Base-by-base conservation (phyloP, 129 eudicot genomes). In the Saussurea involucrata region DNA sequence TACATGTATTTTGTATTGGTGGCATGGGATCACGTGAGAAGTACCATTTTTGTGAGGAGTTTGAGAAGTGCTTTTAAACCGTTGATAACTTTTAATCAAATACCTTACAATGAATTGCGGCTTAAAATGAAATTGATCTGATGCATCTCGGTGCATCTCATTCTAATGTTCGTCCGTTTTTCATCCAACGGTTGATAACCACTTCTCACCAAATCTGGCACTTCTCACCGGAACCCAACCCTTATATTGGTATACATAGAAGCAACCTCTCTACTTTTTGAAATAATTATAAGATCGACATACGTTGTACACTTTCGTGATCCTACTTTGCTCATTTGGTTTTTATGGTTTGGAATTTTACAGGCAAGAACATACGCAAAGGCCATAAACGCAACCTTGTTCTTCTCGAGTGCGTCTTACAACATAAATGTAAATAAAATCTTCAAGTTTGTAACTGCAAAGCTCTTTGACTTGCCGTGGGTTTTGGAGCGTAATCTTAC, bases 401-500 rank as follows among this genome's bases (percentile, higher is more conserved):
- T 92, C 84, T 92, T 90, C 85, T 92, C 97, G 1, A 92, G 97
- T 80, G 81, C 96, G 11, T 84, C 88, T 21, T 88, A 90, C 87
- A 92, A 92, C 88, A 92, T 92, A 42, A 92, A 92, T 42, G 97
- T 92, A 83, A 92, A 90, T 44, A 92, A 92, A 72, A 84, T 92
- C 75, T 92, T 92, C 84, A 92, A 92, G 80, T 92, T 86, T 78
- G 78, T 92, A 49, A 86, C 96, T 37, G 96, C 97, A 15, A 92
- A 92, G 86, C 93, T 92, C 36, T 92, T 92, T 78, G 88, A 90
- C 82, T 70, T 92, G 57, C 89, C 90, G 2, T 90, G 93, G 96
- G 86, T 82, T 24, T 18, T 73, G 49, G 70, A 66, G 32, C 84
- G 75, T 3, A 61, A 73, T 74, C 84, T 74, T 66, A 90, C 83